Conservation (phyloP, 2,329 filamentous ascomycete genomes). For the Aspergillus melleus region DNA sequence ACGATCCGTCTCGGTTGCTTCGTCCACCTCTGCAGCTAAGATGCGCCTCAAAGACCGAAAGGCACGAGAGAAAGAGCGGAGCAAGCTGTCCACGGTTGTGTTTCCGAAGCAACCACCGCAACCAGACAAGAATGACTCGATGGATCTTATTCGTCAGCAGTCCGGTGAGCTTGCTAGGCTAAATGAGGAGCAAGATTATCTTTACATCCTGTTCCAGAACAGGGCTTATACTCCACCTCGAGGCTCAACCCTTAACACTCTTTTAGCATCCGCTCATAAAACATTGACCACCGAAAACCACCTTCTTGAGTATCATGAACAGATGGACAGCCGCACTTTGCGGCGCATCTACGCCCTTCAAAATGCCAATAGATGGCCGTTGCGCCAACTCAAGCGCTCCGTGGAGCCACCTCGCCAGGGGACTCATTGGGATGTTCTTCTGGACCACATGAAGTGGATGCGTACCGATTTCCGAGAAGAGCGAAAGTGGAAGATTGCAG, state of each 20-base stretch:
- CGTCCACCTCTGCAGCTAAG: constrained; percentile 36
- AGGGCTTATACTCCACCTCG: constrained; percentile 57
- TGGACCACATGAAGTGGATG: constrained; percentile 98
- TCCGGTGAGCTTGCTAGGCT: constrained; percentile 46
- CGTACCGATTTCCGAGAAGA: constrained; percentile 93
- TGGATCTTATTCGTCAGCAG: constrained; percentile 44
- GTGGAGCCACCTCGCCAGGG: constrained; percentile 75
- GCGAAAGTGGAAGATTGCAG: constrained; percentile 85
- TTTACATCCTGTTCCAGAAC: constrained; percentile 64
- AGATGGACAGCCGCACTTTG: constrained; percentile 82
- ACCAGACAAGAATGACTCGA: constrained; percentile 48
- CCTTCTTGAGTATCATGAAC: constrained; percentile 78
- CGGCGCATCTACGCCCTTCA: constrained; percentile 88
- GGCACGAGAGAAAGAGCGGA: constrained; percentile 58
- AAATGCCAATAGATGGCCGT: constrained; percentile 86
- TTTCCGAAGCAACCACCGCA: constrained; percentile 65
- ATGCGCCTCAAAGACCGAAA: constrained; percentile 52
- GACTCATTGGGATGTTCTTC: constrained; percentile 80
- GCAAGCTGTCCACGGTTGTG: constrained; percentile 71
- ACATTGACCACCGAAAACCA: constrained; percentile 84
- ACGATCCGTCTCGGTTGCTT: constrained; percentile 15
- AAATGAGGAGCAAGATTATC: constrained; percentile 57
- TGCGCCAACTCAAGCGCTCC: constrained; percentile 83
- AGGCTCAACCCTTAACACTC: constrained; percentile 60
- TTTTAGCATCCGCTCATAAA: constrained; percentile 82